Evolutionary conservation across 768 basidiomycete species (phyloP).

Genomic region (Suillus decipiens): DNA sequence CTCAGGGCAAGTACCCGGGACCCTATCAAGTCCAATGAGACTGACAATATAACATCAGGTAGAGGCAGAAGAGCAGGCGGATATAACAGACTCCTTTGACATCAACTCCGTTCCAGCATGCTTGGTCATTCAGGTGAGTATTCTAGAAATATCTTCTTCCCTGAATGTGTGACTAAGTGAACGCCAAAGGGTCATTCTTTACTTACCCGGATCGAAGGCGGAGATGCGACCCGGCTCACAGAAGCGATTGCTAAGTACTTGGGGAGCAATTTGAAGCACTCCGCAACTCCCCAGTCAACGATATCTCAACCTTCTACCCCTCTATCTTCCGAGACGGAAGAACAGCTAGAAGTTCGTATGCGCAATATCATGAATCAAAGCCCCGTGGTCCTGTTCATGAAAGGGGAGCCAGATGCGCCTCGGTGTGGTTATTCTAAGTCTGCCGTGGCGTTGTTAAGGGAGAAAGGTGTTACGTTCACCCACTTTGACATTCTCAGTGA

Average conservation of each 20-base stretch:
- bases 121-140: constrained; percentile 73
- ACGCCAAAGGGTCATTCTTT: constrained; percentile 79
- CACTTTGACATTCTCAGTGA: constrained; percentile 85
- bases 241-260: constrained; percentile 61
- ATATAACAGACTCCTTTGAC: constrained; percentile 91
- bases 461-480: constrained; percentile 64
- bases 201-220: constrained; percentile 76
- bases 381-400: constrained; percentile 88
- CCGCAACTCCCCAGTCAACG: constrained; percentile 17
- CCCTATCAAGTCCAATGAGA: not conserved
- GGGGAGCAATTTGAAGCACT: constrained; percentile 24
- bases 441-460: constrained; percentile 67
- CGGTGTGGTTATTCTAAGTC: constrained; percentile 85
- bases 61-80: constrained; percentile 77
- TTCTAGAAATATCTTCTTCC: constrained; percentile 10
- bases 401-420: constrained; percentile 75
- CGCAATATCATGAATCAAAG: constrained; percentile 73
- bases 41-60: constrained; percentile 46
- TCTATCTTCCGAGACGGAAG: constrained; percentile 54
- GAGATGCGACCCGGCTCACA: constrained; percentile 69
- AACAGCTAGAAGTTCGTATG: constrained; percentile 69
- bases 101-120: constrained; percentile 88
- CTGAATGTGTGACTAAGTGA: not conserved
- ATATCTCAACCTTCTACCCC: constrained; percentile 15
- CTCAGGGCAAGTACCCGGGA: constrained; percentile 58